Evolutionary conservation across 1,139 yeast species (phyloP), one percentile per base, ranked within the genome.

Genomic region (Protomyces inouyei): DNA sequence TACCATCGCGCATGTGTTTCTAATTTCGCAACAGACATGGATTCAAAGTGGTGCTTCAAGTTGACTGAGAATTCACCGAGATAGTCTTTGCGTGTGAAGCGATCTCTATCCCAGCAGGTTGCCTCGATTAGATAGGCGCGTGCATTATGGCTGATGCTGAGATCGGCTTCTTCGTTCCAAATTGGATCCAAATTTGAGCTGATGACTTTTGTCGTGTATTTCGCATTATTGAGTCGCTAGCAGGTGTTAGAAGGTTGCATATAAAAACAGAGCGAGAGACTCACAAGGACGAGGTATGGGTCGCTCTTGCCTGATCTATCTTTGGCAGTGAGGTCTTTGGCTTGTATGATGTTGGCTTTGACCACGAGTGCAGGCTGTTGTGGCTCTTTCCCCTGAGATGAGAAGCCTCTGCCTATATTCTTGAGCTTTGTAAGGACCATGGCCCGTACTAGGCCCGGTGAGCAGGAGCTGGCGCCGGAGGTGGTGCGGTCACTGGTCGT

Each of bases 1-100:
- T 77, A 81, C 87, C 87, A 84, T 67, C 77, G 77, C 23, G 80
- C 76, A 2, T 77, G 57, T 68, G 71, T 59, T 69, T 67, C 14
- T 37, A 59, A 64, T 73, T 74, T 38, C 16, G 56, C 21, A 12
- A 38, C 55, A 14, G 60, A 43, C 43, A 57, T 28, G 45, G 64
- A 67, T 16, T 64, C 68, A 68, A 84, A 81, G 3, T 83, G 67
- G 28, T 82, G 83, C 3, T 73, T 68, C 4, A 84, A 68, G n/a
- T 77, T 75, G 16, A 85, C 68, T 46, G 85, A 72, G 32, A 82
- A 73, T 68, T 85, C 88, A 1, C 89, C 89, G 64, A 85, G 73
- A 70, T 84, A 85, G 64, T 77, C 79, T 68, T 66, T 71, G 66
- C 74, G 73, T 18, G 73, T 66, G 52, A 70, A 68, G 18, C 72